Conservation (phyloP, 2,329 filamentous ascomycete species). For the Triangularia setosa region DNA sequence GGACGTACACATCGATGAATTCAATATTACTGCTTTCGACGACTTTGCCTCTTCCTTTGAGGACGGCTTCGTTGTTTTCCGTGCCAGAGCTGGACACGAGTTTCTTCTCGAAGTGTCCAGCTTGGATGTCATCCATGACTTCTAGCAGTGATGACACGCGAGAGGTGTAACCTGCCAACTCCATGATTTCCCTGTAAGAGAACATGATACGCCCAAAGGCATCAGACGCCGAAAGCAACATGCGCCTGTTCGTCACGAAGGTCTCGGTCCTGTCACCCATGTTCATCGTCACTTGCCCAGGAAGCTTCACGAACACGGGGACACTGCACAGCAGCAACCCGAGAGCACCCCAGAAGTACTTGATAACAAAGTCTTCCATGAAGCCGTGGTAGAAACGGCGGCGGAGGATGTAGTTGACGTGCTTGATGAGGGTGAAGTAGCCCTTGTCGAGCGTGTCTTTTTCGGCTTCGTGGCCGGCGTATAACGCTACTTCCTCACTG, state of each 20-base stretch:
- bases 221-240: slow-evolving; percentile 90
- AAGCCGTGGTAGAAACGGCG: slow-evolving; percentile 94
- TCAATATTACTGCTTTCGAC: slow-evolving; percentile 80
- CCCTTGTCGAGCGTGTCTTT: slow-evolving; percentile 97
- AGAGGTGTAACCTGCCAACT: slow-evolving; percentile 91
- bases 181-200: slow-evolving; percentile 95
- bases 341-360: slow-evolving; percentile 97
- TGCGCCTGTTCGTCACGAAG: slow-evolving; percentile 90
- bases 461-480: slow-evolving; percentile 86
- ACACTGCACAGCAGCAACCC: slow-evolving; percentile 89
- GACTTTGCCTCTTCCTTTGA: slow-evolving; percentile 76
- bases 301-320: slow-evolving; percentile 92
- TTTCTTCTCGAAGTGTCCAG: slow-evolving; percentile 92
- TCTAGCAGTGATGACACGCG: slow-evolving; percentile 85
- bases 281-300: slow-evolving; percentile 59
- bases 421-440: slow-evolving; percentile 98
- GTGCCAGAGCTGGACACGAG: slow-evolving; percentile 84
- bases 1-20: slow-evolving; percentile 70
- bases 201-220: slow-evolving; percentile 97
- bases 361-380: slow-evolving; percentile 99
- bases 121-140: slow-evolving; percentile 89
- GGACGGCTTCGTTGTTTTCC: slow-evolving; percentile 75
- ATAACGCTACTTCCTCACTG: slow-evolving; percentile 90
- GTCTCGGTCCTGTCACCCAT: slow-evolving; percentile 71
- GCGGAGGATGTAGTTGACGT: slow-evolving; percentile 92